These are phyloP conservation scores for Phylloporus sp. DNA, from an alignment of 768 basidiomycete genomes.

Conservation along the genomic window DNA sequence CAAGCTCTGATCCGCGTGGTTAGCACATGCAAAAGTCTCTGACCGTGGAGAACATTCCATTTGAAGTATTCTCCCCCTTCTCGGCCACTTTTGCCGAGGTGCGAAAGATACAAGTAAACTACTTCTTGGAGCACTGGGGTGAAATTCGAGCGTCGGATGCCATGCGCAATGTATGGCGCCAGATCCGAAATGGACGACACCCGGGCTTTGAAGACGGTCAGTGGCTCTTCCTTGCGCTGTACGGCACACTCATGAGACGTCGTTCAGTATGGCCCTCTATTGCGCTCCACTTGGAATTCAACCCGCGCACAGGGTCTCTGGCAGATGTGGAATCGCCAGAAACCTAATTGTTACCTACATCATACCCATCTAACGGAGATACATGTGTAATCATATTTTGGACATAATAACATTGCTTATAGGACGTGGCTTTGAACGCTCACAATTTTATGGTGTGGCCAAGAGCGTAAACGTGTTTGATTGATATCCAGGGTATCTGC, in stretches of 20 bases:
- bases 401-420: conserved; percentile 7
- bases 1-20: conserved; percentile 4
- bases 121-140: conserved; percentile 77
- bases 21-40: conserved; percentile 76
- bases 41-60: conserved; percentile 74
- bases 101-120: conserved; percentile 74
- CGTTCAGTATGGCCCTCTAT: conserved; percentile 63
- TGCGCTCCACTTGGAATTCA: conserved; percentile 57
- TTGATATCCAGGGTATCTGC: not conserved
- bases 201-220: conserved; percentile 84
- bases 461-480: not conserved
- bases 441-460: not conserved
- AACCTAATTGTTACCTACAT: conserved; percentile 3
- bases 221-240: conserved; percentile 8
- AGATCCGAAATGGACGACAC: conserved; percentile 77
- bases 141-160: conserved; percentile 79
- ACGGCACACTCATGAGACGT: conserved; percentile 7
- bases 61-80: conserved; percentile 84
- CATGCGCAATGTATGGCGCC: conserved; percentile 80
- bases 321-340: conserved; percentile 20
- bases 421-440: not conserved
- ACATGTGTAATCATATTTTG: conserved; percentile 5
- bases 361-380: conserved; percentile 5
- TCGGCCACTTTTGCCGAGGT: conserved; percentile 78
- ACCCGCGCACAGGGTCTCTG: conserved; percentile 32